Evolutionary conservation across 78 protist genomes (phyloP), one percentile per base, ranked within the genome.

Genomic region (Dictyostelium firmibasis): DNA sequence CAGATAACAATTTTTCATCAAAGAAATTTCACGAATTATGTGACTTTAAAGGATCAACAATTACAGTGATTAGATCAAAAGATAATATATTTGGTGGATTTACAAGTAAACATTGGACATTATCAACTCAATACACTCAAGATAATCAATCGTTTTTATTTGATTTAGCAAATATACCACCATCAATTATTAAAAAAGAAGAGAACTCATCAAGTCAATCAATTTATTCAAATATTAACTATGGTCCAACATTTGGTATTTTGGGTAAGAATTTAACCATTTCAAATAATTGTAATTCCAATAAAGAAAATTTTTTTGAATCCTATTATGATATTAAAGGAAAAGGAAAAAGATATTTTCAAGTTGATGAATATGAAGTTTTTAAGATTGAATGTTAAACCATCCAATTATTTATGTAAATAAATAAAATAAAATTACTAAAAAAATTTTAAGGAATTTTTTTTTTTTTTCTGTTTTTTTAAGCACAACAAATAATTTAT

Each of bases 51-150:
- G 88, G 88, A n/a, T 18, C 76, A 0, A 83, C 88, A 10, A 31
- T 83, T 7, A 83, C 77, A 13, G 1, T 82, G 33, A 33, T 82
- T 18, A 82, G 69, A 64, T 64, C 88, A 35, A 38, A 13, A 1
- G 88, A 83, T 83, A 38, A 67, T 83, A 14, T 83, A 31, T 83
- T 83, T 64, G 88, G 88, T 41, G 88, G 88, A 23, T 83, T 35
- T 62, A 41, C 69, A 20, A 20, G 60, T 20, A 5, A 23, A n/a
- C 31, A 41, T 27, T 83, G 88, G 88, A 38, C 70, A 23, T n/a
- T 36, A 5, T 62, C 70, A 10, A 57, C 60, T 3, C 60, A 29
- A 29, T 83, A 64, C 25, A 18, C 25, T 64, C 64, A 44, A 23
- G 78, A 83, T 38, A 41, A 83, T n/a, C 13, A 83, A 38, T 64